Base-by-base conservation (phyloP, 2,329 filamentous ascomycete species). In the Furcasterigmium furcatum region DNA sequence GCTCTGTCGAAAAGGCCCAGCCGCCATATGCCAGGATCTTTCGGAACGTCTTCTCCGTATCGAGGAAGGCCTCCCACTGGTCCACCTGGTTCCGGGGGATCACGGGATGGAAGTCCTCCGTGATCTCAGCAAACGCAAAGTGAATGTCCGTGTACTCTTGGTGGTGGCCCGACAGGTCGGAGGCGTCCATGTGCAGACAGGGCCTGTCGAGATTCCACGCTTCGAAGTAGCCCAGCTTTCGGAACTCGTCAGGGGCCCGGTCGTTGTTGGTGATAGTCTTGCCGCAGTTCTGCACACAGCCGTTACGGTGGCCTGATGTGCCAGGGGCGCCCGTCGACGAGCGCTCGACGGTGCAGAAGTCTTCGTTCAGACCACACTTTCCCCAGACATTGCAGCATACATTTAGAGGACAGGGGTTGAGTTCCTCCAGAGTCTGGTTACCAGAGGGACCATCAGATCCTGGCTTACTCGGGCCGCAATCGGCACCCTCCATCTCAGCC, bases 311-410 rank as follows among this genome's bases (percentile, higher is more conserved):
- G 14, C 39, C 34, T 13, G 64, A 55, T 5, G 67, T 71, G 8
- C 69, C 68, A 3, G 66, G 70, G 1, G 53, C 54, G 4, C 64
- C 66, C 1, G 57, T 65, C 14, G 50, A 29, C 10, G 42, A 51
- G 5, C 46, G 49, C 3, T 14, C 54, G 29, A 30, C 21, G 2
- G 27, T 36, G 32, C 73, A 78, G 51, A 74, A 74, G 12, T 71
- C 70, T 1, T 52, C 51, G 0, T 68, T 71, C 2, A 62, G 62
- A 5, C 73, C 73, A 20, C 74, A 77, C 40, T 70, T 61, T 1
- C 73, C 74, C 59, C 68, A 71, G 34, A 61, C 57, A 45, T 68
- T 51, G 47, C 60, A 59, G 47, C 57, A 62, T 8, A 55, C 53
- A 6, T 61, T 59, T 1, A 63, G 46, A 2, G 54, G 58, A 21